Evolutionary conservation across 192 early-diverging fungal genomes (phyloP), one percentile per base, ranked within the genome.

Genomic region (Backusella westeae): DNA sequence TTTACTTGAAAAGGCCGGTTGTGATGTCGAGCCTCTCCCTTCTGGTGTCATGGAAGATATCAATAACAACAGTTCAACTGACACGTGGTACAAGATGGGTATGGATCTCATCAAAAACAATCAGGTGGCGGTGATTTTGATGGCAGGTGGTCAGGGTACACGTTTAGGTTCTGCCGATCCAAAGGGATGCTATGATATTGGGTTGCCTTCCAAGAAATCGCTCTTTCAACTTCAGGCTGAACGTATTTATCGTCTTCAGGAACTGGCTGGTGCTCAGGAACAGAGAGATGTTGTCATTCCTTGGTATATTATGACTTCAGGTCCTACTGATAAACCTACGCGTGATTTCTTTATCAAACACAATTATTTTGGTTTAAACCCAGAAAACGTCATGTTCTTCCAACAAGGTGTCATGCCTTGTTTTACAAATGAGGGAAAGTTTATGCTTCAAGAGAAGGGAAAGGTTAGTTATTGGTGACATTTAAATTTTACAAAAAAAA

Each of bases 301-400:
- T 14, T 98, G 96, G 95, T 96, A 95, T 80, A 93, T 98, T 80
- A 98, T 97, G 96, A 95, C 94, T 65, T 95, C 94, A 44, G 96
- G 92, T 34, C 94, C 96, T 34, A 98, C 96, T 7, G 85, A 90
- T 70, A 83, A 66, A 1, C 88, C 90, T 2, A 96, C 95, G 26
- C 85, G 87, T 34, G 68, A 70, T 7, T 92, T 90, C 80, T 95
- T 98, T 80, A 84, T 84, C 49, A 81, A 92, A 36, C 79, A 93
- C 74, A 78, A 89, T 71, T 96, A 85, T 85, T 98, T 96, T 86
- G 96, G 96, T 23, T 84, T 98, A 42, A 76, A 86, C 26, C 56
- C 69, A 12, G 79, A 90, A 53, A 93, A 98, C 74, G 91, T 98
- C 72, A 82, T 94, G 77, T 94, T 96, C 83, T 97, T 97, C 86